phyloP scores from a whole-genome alignment of 1,139 yeast species.

The Zygoascus sp. region DNA sequence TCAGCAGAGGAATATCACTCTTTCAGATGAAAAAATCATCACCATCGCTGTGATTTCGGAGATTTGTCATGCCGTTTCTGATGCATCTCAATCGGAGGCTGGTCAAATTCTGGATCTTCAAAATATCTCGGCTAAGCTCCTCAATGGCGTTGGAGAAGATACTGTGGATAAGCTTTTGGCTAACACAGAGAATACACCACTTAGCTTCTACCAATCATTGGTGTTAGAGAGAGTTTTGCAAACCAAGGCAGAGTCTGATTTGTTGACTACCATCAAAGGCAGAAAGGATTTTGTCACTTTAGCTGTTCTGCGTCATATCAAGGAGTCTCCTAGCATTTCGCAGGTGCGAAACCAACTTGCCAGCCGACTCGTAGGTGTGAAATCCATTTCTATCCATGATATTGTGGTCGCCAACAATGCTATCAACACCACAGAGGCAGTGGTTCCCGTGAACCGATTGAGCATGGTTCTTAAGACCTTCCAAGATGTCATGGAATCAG shows the following conservation, averaged over 20 bases:
- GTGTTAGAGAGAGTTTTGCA: conserved; percentile 1
- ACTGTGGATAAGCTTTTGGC: not conserved
- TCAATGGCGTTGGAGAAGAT: not conserved
- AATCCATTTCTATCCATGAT: not conserved
- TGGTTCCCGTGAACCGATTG: conserved; percentile 32
- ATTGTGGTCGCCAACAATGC: conserved; percentile 6
- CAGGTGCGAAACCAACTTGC: conserved; percentile 58
- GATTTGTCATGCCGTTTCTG: not conserved
- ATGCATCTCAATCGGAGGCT: not conserved
- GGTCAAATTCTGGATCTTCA: not conserved
- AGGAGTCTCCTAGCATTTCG: conserved; percentile 29
- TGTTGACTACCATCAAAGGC: not conserved
- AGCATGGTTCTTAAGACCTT: conserved; percentile 55
- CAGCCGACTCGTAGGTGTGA: conserved; percentile 50
- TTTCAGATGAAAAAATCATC: not conserved
- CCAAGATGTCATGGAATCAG: conserved; percentile 56
- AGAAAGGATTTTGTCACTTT: conserved; percentile 6
- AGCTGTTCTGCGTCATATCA: conserved; percentile 20
- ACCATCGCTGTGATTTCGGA: not conserved
- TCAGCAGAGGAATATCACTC: not conserved
- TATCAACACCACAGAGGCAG: conserved; percentile 8
- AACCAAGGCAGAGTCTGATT: not conserved
- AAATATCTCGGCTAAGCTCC: not conserved
- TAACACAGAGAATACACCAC: not conserved
- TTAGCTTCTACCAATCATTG: conserved; percentile 3